A percentile compares a stretch with the other conserved stretches of the same genome.
phyloP scores from a whole-genome alignment of 805 yeast genomes.

The Ogataea thermomethanolica region DNA sequence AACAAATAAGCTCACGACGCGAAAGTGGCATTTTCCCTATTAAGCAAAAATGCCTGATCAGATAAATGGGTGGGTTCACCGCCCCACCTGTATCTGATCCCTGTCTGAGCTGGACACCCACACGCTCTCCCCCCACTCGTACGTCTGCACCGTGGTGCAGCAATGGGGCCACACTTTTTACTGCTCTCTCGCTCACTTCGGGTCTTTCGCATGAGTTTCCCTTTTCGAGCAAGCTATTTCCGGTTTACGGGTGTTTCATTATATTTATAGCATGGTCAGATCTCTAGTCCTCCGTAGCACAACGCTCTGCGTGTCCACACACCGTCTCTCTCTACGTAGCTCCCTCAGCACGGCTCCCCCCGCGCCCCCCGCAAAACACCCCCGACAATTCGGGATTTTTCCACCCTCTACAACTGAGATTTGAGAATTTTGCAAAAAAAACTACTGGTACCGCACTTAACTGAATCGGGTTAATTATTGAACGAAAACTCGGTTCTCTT shows the following conservation, averaged over 20 bases:
- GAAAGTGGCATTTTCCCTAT: conserved; percentile 6
- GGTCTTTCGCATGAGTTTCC: too few species aligned
- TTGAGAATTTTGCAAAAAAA: conserved; percentile 9
- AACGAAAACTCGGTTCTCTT: conserved; percentile 2
- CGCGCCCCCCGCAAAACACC: neutral
- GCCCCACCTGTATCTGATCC: too few species aligned
- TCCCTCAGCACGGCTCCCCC: neutral
- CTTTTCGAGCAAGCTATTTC: too few species aligned
- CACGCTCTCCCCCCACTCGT: too few species aligned
- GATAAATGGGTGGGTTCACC: neutral
- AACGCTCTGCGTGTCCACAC: too few species aligned
- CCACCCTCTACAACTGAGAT: conserved; percentile 5
- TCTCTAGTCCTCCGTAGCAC: too few species aligned
- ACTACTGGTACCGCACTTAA: conserved; percentile 12
- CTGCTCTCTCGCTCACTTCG: too few species aligned
- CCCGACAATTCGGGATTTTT: neutral
- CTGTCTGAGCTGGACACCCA: too few species aligned
- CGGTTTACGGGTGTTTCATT: too few species aligned
- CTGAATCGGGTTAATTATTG: conserved; percentile 10
- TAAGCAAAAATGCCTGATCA: conserved; percentile 3
- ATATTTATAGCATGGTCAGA: too few species aligned
- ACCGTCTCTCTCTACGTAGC: neutral
- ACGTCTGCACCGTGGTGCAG: too few species aligned
- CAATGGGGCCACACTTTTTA: too few species aligned
- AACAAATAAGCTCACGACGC: conserved; percentile 10